Base-by-base conservation (phyloP, 2,329 filamentous ascomycete genomes). In the Coleophoma eucalyptorum region DNA sequence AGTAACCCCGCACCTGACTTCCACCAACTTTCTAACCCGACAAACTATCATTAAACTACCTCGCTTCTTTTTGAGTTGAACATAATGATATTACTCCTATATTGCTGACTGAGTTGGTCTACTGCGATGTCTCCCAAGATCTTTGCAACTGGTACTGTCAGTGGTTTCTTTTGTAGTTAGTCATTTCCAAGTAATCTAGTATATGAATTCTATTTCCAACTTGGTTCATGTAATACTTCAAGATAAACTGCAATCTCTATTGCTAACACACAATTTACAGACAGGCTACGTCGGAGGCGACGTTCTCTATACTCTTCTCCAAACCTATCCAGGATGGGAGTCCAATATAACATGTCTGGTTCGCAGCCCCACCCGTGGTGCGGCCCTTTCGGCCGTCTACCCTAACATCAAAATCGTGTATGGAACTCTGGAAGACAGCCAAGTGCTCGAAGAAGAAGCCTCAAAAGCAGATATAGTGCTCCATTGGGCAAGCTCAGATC, bases 401-500 rank as follows among this genome's bases (percentile, higher is more conserved):
- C 62, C 65, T 2, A 55, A 55, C 0, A 55, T 60, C 16, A 61
- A 58, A 44, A n/a, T 64, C 18, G 58, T 68, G 0, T 15, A 61
- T 1, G 66, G 66, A 10, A 57, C 54, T 0, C 56, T 69, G 2
- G 67, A 68, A 18, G 65, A 69, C 12, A 53, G 51, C 0, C 41
- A 59, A 1, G 44, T 63, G 3, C 53, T 70, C 3, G 49, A 60
- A 38, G 53, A 61, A 18, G 67, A 65, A 2, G 61, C 65, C 7
- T 50, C 66, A 1, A 57, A 61, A 33, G 66, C 66, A 5, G 67
- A 69, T 26, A 63, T 70, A 1, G 62, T 69, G 0, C 49, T 69
- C 11, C 63, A 67, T 67, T 53, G 53, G 19, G 53, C 49, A 2
- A 52, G 43, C 38, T 66, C 76, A 3, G 77, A 80, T 55, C 62